These are phyloP conservation scores for Cladophialophora carrionii DNA, from an alignment of 2,329 filamentous ascomycete genomes.

Conservation along the genomic window DNA sequence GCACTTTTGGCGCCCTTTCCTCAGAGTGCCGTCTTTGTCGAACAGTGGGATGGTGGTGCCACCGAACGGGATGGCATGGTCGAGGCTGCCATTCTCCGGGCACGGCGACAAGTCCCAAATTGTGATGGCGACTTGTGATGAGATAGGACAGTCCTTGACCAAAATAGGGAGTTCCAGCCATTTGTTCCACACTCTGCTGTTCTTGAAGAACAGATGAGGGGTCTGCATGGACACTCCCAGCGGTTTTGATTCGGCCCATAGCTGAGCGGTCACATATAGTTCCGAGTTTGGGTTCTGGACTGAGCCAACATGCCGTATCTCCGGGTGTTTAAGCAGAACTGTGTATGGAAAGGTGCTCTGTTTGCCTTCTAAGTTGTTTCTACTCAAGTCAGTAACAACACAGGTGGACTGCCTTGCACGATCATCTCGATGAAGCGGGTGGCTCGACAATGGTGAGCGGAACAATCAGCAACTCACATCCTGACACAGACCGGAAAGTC, in stretches of 20 bases:
- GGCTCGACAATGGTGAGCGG: not conserved
- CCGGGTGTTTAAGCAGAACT: slow-evolving; percentile 73
- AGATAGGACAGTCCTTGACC: slow-evolving; percentile 78
- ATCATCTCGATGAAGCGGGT: not conserved
- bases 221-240: slow-evolving; percentile 91
- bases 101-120: slow-evolving; percentile 91
- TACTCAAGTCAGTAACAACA: slow-evolving; percentile 27
- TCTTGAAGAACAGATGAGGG: slow-evolving; percentile 86
- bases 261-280: slow-evolving; percentile 87
- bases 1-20: slow-evolving; percentile 92
- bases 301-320: slow-evolving; percentile 84
- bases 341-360: slow-evolving; percentile 76
- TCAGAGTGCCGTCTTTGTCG: slow-evolving; percentile 84
- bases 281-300: slow-evolving; percentile 79
- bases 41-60: slow-evolving; percentile 93
- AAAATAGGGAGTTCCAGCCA: slow-evolving; percentile 88
- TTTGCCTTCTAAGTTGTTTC: slow-evolving; percentile 76
- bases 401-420: not conserved
- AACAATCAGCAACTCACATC: slow-evolving; percentile 55
- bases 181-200: slow-evolving; percentile 79
- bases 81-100: slow-evolving; percentile 68
- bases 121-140: slow-evolving; percentile 86
- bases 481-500: slow-evolving; percentile 69
- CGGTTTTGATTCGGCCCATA: slow-evolving; percentile 95
- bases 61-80: slow-evolving; percentile 86